phyloP scores from a whole-genome alignment of 495 filamentous ascomycete genomes.

The Tuber indicum region DNA sequence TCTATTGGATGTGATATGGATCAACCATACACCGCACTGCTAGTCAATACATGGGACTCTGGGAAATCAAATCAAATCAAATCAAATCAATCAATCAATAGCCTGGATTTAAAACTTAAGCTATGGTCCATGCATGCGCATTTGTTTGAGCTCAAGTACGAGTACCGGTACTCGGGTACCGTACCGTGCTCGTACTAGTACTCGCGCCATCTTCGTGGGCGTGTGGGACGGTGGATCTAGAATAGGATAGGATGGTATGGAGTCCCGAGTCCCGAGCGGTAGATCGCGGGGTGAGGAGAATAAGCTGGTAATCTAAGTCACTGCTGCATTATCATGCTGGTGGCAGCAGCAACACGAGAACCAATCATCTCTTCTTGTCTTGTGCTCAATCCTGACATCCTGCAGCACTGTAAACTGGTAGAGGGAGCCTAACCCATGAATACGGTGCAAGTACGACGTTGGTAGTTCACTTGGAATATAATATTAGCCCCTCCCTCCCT shows the following conservation, averaged over 20 bases:
- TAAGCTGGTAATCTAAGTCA: no score
- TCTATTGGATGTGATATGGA: neutral
- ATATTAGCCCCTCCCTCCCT: neutral
- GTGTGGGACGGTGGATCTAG: neutral
- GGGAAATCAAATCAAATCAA: neutral
- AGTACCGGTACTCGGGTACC: no score
- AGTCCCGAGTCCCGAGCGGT: no score
- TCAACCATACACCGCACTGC: neutral
- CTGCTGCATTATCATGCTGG: no score
- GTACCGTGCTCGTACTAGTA: no score
- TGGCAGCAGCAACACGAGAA: neutral
- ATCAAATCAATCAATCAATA: neutral
- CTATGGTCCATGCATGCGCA: neutral
- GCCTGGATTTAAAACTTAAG: neutral
- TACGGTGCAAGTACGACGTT: neutral
- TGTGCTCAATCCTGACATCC: neutral
- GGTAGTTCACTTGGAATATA: neutral
- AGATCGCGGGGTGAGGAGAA: no score
- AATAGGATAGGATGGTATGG: no score
- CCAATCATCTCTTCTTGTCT: neutral
- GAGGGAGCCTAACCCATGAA: neutral
- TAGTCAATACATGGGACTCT: neutral
- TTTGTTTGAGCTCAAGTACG: neutral
- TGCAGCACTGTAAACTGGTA: neutral
- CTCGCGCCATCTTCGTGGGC: neutral